Conservation (phyloP, 176 grass and related monocot species). For the Urochloa ruziziensis region DNA sequence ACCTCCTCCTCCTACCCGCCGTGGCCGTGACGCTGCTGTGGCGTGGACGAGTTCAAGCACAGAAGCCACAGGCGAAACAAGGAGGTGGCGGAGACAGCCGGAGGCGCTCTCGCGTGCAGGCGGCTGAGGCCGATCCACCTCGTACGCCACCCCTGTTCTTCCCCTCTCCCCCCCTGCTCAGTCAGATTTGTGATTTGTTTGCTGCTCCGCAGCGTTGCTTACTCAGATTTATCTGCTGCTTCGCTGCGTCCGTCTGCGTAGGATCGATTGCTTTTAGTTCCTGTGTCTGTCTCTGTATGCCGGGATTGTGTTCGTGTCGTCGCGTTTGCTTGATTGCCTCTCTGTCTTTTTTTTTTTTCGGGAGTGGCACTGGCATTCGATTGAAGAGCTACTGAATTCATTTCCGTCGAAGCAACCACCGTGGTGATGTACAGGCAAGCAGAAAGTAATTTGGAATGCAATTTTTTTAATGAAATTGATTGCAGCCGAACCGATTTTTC, state of each 20-base stretch:
- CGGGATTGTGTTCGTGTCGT: not conserved
- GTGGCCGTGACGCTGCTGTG: not conserved
- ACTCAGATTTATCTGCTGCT: not conserved
- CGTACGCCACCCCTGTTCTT: not conserved
- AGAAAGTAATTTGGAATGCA: not conserved
- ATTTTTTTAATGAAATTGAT: not conserved
- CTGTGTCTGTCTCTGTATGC: not conserved
- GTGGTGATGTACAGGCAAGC: not conserved
- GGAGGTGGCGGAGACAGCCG: not conserved
- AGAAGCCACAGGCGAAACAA: not conserved
- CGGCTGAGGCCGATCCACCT: not conserved
- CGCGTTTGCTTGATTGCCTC: not conserved
- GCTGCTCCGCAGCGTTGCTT: not conserved
- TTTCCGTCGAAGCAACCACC: not conserved
- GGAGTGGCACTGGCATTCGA: too few species aligned
- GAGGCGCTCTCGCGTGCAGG: not conserved
- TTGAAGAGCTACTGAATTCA: not conserved
- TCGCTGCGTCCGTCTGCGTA: not conserved
- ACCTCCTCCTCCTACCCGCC: not conserved
- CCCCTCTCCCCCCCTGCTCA: not conserved
- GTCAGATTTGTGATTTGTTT: too few species aligned
- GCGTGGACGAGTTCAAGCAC: not conserved
- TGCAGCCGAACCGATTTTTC: not conserved
- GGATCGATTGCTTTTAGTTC: not conserved
- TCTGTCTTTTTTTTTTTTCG: too few species aligned